Conservation (phyloP, 208 protist genomes). For the Trypanosoma avium region DNA sequence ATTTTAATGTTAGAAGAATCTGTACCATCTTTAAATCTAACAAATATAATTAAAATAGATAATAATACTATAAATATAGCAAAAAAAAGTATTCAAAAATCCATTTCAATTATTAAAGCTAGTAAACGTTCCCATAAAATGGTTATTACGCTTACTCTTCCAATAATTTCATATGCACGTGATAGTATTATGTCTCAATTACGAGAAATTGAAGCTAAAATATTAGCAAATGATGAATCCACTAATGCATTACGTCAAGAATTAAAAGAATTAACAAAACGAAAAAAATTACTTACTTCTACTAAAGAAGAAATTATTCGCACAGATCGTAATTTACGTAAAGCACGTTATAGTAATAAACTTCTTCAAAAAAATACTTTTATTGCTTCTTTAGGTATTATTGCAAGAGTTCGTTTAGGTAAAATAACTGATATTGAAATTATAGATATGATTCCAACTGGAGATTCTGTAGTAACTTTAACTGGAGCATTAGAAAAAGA, state of each 20-base stretch:
- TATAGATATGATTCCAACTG: constrained; percentile 7
- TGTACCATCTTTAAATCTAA: neutral
- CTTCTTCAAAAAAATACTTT: constrained; percentile 31
- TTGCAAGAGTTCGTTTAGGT: constrained; percentile 49
- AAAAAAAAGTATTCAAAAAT: constrained; percentile 2
- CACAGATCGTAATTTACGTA: constrained; percentile 13
- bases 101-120: constrained; percentile 4
- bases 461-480: neutral
- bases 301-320: constrained; percentile 16
- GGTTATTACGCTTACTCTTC: constrained; percentile 24
- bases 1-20: neutral
- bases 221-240: constrained; percentile 63
- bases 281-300: constrained; percentile 30
- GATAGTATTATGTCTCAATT: constrained; percentile 16
- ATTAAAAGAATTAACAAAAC: constrained; percentile 45
- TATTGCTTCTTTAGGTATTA: constrained; percentile 40
- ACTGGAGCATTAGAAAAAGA: constrained; percentile 16
- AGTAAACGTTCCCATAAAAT: constrained; percentile 14
- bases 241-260: constrained; percentile 50
- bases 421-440: constrained; percentile 7
- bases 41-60: neutral
- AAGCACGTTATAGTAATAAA: neutral
- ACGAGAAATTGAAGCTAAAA: constrained; percentile 11
- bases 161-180: constrained; percentile 26
- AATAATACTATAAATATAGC: neutral